A percentile compares a stretch with the other conserved stretches of the same genome.
phyloP scores from a whole-genome alignment of 2,329 filamentous ascomycete genomes.

The Cladosporium sp. region DNA sequence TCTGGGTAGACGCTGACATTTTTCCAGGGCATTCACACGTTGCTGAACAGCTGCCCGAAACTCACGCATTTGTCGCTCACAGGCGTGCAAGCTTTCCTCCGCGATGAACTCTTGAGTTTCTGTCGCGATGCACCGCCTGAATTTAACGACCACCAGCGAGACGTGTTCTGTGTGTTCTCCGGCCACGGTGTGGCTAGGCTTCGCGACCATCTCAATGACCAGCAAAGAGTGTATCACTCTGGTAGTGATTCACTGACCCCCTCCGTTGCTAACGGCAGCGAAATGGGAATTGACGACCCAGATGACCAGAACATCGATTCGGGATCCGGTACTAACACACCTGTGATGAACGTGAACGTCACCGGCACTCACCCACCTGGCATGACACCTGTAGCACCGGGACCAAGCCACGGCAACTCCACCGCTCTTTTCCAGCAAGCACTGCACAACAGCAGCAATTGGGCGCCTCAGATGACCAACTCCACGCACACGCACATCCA shows the following conservation, averaged over 20 bases:
- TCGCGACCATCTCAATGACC: constrained; percentile 71
- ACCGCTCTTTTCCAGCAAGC: constrained; percentile 22
- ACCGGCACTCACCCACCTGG: constrained; percentile 29
- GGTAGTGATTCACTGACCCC: constrained; percentile 23
- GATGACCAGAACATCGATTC: constrained; percentile 31
- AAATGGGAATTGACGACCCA: constrained; percentile 29
- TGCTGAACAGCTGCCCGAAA: constrained; percentile 88
- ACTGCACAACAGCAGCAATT: constrained; percentile 14
- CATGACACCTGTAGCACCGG: constrained; percentile 28
- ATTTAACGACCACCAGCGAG: constrained; percentile 91
- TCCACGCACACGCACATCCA: constrained; percentile 4
- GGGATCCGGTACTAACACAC: constrained; percentile 31
- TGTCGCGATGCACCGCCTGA: constrained; percentile 87
- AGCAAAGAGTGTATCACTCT: constrained; percentile 23
- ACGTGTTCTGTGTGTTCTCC: constrained; percentile 97
- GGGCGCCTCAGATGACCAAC: constrained; percentile 9
- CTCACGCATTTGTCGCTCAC: constrained; percentile 94
- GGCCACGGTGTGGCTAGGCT: constrained; percentile 78
- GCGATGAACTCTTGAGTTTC: constrained; percentile 78
- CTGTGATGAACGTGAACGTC: constrained; percentile 32
- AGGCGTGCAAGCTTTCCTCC: constrained; percentile 85
- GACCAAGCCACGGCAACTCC: constrained; percentile 21
- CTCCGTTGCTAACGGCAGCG: constrained; percentile 20
- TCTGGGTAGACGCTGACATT: constrained; percentile 35
- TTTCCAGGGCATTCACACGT: constrained; percentile 76